These are phyloP conservation scores for Houttuynia cordata DNA, from an alignment of 164 flowering plant species.

Conservation along the genomic window DNA sequence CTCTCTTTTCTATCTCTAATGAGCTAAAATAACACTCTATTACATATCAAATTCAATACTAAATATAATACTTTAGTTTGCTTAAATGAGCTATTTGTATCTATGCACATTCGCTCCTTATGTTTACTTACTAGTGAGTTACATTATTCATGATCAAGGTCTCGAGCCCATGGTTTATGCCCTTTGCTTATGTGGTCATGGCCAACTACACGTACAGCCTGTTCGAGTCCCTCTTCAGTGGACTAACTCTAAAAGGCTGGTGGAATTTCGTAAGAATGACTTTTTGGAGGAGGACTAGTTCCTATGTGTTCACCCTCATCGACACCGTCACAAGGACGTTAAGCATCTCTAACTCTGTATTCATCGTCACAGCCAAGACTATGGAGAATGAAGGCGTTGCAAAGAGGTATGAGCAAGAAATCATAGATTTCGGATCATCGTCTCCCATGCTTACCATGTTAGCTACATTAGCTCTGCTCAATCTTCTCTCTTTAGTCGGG, in stretches of 20 bases:
- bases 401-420: slow-evolving; percentile 20
- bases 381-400: slow-evolving; percentile 32
- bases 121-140: no score
- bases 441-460: slow-evolving; percentile 26
- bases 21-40: no score
- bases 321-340: slow-evolving; percentile 29
- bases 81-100: no score
- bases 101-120: no score
- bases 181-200: slow-evolving; percentile 41
- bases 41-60: no score
- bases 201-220: slow-evolving; percentile 22
- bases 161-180: slow-evolving; percentile 55
- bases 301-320: slow-evolving; percentile 39
- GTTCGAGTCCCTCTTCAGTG: slow-evolving; percentile 27
- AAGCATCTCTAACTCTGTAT: slow-evolving; percentile 29
- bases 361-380: slow-evolving; percentile 44
- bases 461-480: slow-evolving; percentile 16
- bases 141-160: no score
- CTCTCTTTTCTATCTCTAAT: no score
- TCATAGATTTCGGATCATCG: slow-evolving; percentile 24
- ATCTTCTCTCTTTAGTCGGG: slow-evolving; percentile 13
- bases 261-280: slow-evolving; percentile 18
- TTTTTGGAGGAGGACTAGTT: slow-evolving; percentile 38
- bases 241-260: slow-evolving; percentile 45
- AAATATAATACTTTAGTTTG: no score